Conservation (phyloP, 2,329 filamentous ascomycete species). For the Fusarium sp. region DNA sequence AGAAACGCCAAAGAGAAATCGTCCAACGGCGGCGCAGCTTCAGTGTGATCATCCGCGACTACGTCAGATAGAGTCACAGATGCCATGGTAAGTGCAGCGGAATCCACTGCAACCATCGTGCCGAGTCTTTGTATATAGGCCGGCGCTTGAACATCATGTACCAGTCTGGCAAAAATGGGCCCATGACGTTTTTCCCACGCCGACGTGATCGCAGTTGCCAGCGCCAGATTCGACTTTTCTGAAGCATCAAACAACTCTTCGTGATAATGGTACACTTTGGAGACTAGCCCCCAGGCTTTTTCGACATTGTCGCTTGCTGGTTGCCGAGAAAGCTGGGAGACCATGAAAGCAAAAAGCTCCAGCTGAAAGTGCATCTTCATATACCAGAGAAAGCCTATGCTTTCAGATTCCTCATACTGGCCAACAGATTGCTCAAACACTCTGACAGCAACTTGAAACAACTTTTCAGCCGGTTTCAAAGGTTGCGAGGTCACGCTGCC, state of each 20-base stretch:
- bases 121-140: background rate
- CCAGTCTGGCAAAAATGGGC: background rate
- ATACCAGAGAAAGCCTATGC: background rate
- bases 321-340: background rate
- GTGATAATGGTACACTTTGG: background rate
- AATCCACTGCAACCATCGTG: background rate
- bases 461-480: background rate
- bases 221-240: background rate
- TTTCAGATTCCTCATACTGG: background rate
- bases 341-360: background rate
- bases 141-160: background rate
- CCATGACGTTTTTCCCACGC: background rate
- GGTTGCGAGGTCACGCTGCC: background rate
- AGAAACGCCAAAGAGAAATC: background rate
- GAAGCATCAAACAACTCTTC: background rate
- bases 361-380: background rate
- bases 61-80: background rate
- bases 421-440: background rate
- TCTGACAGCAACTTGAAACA: background rate
- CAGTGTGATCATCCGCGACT: background rate
- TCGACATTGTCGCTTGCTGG: background rate
- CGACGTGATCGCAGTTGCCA: background rate
- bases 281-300: background rate
- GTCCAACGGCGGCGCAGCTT: background rate
- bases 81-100: background rate